Evolutionary conservation across 202 grass and related monocot species (phyloP).

Genomic region (Zoysia matrella): DNA sequence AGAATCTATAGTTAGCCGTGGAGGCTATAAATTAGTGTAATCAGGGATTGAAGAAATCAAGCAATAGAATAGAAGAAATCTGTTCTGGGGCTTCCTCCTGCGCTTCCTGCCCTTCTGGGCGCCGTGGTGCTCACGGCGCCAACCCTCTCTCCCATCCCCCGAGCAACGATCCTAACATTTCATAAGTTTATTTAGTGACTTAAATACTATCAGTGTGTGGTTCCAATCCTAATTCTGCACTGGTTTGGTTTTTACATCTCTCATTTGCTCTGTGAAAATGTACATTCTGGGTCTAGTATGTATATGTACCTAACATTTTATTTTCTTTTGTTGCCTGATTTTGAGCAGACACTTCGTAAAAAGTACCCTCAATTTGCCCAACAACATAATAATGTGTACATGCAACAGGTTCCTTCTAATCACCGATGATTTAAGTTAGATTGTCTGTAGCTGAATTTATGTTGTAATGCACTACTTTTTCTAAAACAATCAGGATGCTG

Average conservation of each 20-base stretch:
- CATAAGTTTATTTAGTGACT: neutral
- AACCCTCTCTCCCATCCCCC: too few relatives aligned
- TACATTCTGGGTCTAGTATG: constrained; percentile 78
- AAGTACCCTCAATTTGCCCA: neutral
- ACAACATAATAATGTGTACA: too few relatives aligned
- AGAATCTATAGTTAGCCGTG: too few relatives aligned
- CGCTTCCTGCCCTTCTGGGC: too few relatives aligned
- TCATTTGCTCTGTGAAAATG: neutral
- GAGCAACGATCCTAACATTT: too few relatives aligned
- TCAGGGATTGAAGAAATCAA: too few relatives aligned
- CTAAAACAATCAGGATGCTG: constrained; percentile 75
- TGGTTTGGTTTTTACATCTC: neutral
- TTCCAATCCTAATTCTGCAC: neutral
- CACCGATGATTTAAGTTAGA: constrained; percentile 18
- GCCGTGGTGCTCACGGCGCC: too few relatives aligned
- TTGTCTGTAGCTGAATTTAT: constrained; percentile 34
- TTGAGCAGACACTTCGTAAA: neutral
- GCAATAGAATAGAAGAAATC: too few relatives aligned
- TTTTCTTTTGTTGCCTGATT: neutral
- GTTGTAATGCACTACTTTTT: constrained; percentile 23
- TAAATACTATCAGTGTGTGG: constrained; percentile 16
- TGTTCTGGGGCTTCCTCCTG: too few relatives aligned
- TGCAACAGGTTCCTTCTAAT: neutral
- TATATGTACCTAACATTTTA: constrained; percentile 95
- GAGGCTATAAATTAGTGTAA: too few relatives aligned